Conservation (phyloP, 495 filamentous ascomycete genomes). For the Geoglossum glabrum region DNA sequence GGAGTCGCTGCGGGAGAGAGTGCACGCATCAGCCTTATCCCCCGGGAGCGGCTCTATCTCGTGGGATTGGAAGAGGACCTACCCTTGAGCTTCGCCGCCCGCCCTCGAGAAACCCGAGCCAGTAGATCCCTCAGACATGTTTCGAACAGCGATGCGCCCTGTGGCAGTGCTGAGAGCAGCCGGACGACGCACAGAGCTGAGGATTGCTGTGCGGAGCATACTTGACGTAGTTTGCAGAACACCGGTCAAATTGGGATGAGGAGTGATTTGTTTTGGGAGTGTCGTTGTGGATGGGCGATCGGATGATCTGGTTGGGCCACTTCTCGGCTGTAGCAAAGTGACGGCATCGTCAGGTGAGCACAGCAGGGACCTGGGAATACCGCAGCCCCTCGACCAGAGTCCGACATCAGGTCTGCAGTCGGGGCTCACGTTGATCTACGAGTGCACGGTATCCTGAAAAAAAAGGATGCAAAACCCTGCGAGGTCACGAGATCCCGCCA, state of each 20-base stretch:
- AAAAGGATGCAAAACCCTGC: too few species aligned
- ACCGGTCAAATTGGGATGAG: background rate
- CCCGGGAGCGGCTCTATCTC: background rate
- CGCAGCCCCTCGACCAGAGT: background rate
- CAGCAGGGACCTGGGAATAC: conserved; percentile 1
- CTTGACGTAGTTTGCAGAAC: background rate
- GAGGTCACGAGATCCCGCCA: background rate
- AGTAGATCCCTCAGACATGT: conserved; percentile 26
- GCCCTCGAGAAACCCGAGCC: conserved; percentile 25
- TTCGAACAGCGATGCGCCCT: conserved; percentile 7
- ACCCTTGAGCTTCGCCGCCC: conserved; percentile 22
- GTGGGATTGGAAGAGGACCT: background rate
- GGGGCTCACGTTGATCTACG: too few species aligned
- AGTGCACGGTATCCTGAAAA: too few species aligned
- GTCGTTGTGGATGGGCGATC: background rate
- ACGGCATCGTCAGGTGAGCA: conserved; percentile 1
- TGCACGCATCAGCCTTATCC: background rate
- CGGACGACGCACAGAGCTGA: background rate
- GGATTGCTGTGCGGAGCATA: conserved; percentile 1
- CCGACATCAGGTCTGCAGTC: too few species aligned
- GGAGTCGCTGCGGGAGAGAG: conserved; percentile 39
- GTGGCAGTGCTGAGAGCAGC: background rate
- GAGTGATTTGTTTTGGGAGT: background rate
- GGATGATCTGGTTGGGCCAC: conserved; percentile 6
- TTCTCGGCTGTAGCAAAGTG: background rate